Percentiles rank a stretch among this genome's conserved stretches.
These are phyloP conservation scores for Prunus fruticosa DNA, from an alignment of 306 rosid genomes.

Conservation along the genomic window DNA sequence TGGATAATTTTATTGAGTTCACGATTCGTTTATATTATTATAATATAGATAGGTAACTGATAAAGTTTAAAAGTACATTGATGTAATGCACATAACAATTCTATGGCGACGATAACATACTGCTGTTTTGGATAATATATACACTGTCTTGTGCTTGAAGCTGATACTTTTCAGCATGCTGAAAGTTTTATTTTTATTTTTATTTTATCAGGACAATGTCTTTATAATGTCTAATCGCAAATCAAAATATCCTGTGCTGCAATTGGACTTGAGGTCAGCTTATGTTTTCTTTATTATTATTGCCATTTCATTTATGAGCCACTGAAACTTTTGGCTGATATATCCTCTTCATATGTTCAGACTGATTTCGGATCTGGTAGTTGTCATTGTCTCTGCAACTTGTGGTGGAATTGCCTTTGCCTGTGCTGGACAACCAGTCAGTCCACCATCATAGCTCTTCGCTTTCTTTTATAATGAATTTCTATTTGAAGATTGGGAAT, in stretches of 20 bases:
- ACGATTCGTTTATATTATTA: neutral
- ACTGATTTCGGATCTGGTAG: constrained; percentile 91
- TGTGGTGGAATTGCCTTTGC: constrained; percentile 99
- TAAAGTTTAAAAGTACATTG: neutral
- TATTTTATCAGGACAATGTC: constrained; percentile 71
- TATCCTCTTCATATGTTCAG: constrained; percentile 43
- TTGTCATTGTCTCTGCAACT: constrained; percentile 95
- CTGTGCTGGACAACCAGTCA: constrained; percentile 97
- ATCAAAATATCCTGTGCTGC: constrained; percentile 93
- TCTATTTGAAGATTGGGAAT: neutral
- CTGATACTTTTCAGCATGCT: constrained; percentile 12
- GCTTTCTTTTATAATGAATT: neutral
- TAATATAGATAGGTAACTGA: neutral
- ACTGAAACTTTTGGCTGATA: constrained; percentile 29
- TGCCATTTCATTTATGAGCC: constrained; percentile 20
- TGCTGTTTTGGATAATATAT: neutral
- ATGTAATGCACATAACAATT: neutral
- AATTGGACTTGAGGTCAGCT: constrained; percentile 75
- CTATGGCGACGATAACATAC: neutral
- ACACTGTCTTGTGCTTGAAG: neutral
- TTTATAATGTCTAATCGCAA: constrained; percentile 85
- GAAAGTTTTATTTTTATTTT: constrained; percentile 3
- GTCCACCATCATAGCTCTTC: constrained; percentile 32
- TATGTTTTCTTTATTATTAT: constrained; percentile 7
- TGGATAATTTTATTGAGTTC: constrained; percentile 1